Evolutionary conservation across 2,329 filamentous ascomycete genomes (phyloP), one percentile per base, ranked within the genome.

Genomic region (Davidsoniella eucalypti): DNA sequence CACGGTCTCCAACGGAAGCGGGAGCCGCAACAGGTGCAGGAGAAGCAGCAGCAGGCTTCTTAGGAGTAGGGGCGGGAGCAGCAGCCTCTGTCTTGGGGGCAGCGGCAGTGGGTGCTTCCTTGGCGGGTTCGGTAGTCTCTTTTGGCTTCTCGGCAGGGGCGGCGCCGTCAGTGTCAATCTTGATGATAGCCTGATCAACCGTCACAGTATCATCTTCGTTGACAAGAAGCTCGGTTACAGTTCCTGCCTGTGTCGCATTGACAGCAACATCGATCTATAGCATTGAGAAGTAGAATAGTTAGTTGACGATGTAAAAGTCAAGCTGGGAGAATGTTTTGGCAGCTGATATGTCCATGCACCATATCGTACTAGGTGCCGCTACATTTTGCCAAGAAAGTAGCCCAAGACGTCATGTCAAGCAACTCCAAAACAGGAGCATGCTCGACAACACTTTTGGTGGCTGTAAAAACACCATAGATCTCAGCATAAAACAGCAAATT

Each of bases 181-280:
- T 87, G 55, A 90, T 75, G 41, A 98, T 72, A 55, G 94, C 88
- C 65, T 98, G 92, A 44, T 90, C 92, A 52, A 96, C 92, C 8
- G 78, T 83, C 38, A 98, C 92, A 18, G 88, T 96, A 62, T 95
- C 92, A 63, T 96, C 92, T 66, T 96, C 92, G 55, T 79, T 86
- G 56, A 82, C 92, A 29, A 96, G 73, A 52, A 94, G 79, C 66
- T 96, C 87, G 66, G 87, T 94, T 67, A 98, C 86, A 26, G 80
- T 84, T 57, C 92, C 92, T 39, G 90, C 79, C 59, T 90, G 82
- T 6, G 92, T 86, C 14, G 92, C 88, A 66, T 95, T 96, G 61
- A 98, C 88, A 23, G 90, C 82, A 43, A 98, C 87, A 65, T 98
- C 92, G 62, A 96, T 96, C 87, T 92, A 55, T 7, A 25, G 7